These are phyloP conservation scores for Tritrichomonas foetus DNA, from an alignment of 208 protist genomes.

Conservation along the genomic window DNA sequence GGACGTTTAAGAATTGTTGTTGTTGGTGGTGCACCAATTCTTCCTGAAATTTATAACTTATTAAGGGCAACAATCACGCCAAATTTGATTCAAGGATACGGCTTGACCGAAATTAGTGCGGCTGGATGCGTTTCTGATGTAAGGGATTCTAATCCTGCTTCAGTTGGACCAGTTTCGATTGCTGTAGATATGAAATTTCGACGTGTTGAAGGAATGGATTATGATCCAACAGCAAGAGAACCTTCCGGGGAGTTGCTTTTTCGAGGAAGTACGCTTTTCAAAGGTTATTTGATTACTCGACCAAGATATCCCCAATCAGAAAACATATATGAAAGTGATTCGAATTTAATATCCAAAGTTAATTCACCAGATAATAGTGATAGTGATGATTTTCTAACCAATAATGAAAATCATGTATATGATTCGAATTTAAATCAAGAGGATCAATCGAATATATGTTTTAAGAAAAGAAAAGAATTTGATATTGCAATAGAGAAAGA, in stretches of 20 bases:
- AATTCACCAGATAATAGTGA: too few species aligned
- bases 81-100: slow-evolving; percentile 54
- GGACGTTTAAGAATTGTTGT: slow-evolving; percentile 65
- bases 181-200: not conserved
- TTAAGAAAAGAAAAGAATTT: too few species aligned
- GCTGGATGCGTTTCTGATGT: not conserved
- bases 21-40: slow-evolving; percentile 65
- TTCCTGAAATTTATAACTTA: slow-evolving; percentile 62
- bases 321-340: too few species aligned
- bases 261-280: not conserved
- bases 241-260: not conserved
- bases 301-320: too few species aligned
- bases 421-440: too few species aligned
- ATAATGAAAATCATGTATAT: too few species aligned
- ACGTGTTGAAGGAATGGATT: not conserved
- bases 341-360: too few species aligned
- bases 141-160: not conserved
- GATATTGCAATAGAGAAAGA: too few species aligned
- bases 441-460: too few species aligned
- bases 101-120: slow-evolving; percentile 52
- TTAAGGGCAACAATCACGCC: slow-evolving; percentile 52
- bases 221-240: not conserved
- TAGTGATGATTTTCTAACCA: too few species aligned
- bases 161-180: not conserved
- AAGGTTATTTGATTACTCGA: not conserved